These are phyloP conservation scores for Fusarium liriodendri DNA, from an alignment of 2,329 filamentous ascomycete genomes.

Conservation along the genomic window DNA sequence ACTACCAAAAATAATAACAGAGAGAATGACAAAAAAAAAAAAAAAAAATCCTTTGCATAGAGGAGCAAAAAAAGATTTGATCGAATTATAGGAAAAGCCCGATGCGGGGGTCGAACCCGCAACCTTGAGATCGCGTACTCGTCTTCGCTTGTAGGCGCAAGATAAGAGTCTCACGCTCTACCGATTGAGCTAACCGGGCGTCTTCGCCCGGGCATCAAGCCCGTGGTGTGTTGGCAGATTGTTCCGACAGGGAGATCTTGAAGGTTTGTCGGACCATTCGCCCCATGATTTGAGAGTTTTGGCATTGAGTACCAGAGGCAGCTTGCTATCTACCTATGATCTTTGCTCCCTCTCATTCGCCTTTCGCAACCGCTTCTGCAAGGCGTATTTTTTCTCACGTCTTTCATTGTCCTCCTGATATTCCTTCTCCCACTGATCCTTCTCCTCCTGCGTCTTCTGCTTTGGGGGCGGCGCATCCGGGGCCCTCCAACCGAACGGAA, in stretches of 20 bases:
- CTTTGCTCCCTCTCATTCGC: too few species aligned
- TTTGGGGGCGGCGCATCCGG: neutral
- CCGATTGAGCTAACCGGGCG: conserved; percentile 46
- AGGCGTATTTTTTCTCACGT: neutral
- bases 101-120: conserved; percentile 64
- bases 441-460: neutral
- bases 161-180: conserved; percentile 76
- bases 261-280: neutral
- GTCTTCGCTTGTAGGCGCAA: neutral
- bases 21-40: neutral
- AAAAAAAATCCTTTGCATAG: neutral
- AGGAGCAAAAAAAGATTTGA: neutral
- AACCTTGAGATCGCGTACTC: conserved; percentile 62
- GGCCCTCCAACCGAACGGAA: neutral
- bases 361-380: neutral
- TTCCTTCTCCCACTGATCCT: neutral
- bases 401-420: neutral
- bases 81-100: conserved; percentile 50
- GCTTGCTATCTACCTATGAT: neutral
- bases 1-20: neutral
- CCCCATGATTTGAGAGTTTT: neutral
- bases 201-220: neutral
- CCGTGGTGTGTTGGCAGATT: neutral
- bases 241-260: neutral
- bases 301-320: neutral